phyloP scores from a whole-genome alignment of 768 basidiomycete genomes.

The Calocybe indica region DNA sequence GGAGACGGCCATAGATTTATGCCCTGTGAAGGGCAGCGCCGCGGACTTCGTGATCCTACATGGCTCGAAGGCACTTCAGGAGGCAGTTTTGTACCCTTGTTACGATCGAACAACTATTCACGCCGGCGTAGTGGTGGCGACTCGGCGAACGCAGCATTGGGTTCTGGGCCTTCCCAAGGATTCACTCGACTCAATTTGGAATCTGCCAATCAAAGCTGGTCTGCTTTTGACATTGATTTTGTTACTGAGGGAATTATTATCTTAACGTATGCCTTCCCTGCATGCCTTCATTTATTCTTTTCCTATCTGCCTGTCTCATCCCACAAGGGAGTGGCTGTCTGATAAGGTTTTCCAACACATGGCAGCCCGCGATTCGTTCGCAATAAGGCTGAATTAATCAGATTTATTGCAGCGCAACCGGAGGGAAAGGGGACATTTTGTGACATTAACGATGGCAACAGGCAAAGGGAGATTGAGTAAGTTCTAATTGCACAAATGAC shows the following conservation, averaged over 20 bases:
- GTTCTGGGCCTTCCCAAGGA: slow-evolving; percentile 10
- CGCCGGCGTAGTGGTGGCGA: slow-evolving; percentile 36
- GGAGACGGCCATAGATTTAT: slow-evolving; percentile 19
- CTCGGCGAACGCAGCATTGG: slow-evolving; percentile 28
- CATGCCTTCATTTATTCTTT: no score
- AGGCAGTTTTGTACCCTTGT: slow-evolving; percentile 42
- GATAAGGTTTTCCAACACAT: no score
- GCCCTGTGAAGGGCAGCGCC: slow-evolving; percentile 31
- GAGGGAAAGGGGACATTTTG: background rate
- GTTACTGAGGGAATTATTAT: no score
- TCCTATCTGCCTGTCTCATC: no score
- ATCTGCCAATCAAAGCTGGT: background rate
- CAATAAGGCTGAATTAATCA: no score
- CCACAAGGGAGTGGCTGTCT: no score
- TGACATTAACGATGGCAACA: no score
- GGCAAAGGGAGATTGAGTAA: no score
- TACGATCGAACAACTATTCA: slow-evolving; percentile 49
- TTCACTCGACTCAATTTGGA: background rate
- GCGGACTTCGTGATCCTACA: slow-evolving; percentile 61
- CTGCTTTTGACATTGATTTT: no score
- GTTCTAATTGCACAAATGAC: no score
- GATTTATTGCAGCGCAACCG: background rate
- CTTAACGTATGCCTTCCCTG: no score
- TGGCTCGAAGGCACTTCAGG: slow-evolving; percentile 34
- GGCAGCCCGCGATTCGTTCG: no score